Evolutionary conservation across 2,329 filamentous ascomycete species (phyloP).

Genomic region (Fusarium falciforme): DNA sequence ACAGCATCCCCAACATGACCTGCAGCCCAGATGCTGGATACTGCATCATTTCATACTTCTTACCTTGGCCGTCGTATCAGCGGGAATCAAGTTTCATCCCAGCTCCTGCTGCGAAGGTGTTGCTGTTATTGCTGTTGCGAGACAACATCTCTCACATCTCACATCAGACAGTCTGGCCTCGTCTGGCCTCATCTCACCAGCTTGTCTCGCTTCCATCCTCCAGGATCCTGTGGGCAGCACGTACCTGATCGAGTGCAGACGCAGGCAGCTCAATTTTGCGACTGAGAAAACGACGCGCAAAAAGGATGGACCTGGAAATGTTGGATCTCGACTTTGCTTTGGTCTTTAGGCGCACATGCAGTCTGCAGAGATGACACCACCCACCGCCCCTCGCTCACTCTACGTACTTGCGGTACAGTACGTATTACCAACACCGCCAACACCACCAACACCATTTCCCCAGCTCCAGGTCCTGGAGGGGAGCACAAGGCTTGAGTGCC

Average conservation of each 20-base stretch:
- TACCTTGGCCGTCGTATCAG: neutral
- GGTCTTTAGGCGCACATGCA: conserved; percentile 27
- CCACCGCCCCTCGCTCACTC: conserved; percentile 7
- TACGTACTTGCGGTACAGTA: neutral
- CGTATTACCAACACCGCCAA: conserved; percentile 8
- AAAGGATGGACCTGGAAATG: conserved; percentile 15
- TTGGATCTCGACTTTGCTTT: conserved; percentile 33
- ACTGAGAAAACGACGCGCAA: neutral
- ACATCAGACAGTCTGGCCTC: conserved; percentile 14
- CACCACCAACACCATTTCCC: conserved; percentile 10
- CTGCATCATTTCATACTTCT: neutral
- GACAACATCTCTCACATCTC: conserved; percentile 16
- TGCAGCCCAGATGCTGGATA: conserved; percentile 8
- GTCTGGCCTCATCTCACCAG: conserved; percentile 6
- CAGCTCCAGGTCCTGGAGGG: conserved; percentile 16
- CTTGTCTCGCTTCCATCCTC: conserved; percentile 19
- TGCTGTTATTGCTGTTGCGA: conserved; percentile 2
- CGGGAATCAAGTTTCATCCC: conserved; percentile 15
- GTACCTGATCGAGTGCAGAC: conserved; percentile 16
- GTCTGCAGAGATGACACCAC: conserved; percentile 42
- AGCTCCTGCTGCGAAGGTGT: neutral
- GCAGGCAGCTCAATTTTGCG: conserved; percentile 6
- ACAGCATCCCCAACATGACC: conserved; percentile 14
- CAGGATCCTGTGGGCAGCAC: conserved; percentile 6
- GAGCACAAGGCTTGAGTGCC: conserved; percentile 3